Percentiles rank a stretch among this genome's conserved stretches.
phyloP scores from a whole-genome alignment of 306 rosid species.

The Astragalus membranaceus region DNA sequence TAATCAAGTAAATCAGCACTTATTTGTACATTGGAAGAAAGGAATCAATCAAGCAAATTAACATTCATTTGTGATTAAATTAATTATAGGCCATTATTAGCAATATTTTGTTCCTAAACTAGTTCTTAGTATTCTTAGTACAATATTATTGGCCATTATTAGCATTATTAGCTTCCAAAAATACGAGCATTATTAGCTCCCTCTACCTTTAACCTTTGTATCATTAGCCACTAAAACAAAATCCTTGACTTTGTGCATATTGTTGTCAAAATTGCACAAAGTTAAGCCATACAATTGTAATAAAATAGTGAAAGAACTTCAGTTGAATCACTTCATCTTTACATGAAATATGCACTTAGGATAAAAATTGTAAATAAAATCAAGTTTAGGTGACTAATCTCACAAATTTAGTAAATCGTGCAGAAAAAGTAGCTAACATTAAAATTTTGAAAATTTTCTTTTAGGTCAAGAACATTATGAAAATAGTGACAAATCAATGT shows the following conservation, averaged over 20 bases:
- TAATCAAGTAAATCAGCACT: no score
- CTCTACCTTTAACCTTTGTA: no score
- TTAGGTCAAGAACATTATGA: neutral
- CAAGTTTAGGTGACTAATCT: neutral
- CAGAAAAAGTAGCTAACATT: neutral
- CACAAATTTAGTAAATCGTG: neutral
- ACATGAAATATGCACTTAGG: neutral
- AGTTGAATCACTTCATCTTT: neutral
- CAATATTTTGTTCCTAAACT: no score
- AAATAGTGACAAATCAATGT: neutral
- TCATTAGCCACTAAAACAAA: neutral
- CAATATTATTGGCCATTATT: no score
- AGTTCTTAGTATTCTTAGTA: no score
- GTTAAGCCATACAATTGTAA: neutral
- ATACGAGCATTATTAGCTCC: no score
- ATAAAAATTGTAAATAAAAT: neutral
- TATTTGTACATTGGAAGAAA: no score
- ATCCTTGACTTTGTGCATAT: neutral
- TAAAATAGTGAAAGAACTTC: neutral
- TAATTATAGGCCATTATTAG: no score
- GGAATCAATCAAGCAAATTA: no score
- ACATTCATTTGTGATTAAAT: no score
- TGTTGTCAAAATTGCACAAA: neutral
- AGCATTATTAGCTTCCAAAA: no score
- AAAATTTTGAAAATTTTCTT: conserved; percentile 5